These are phyloP conservation scores for Epichloe uncinata DNA, from an alignment of 2,329 filamentous ascomycete genomes.

Conservation along the genomic window DNA sequence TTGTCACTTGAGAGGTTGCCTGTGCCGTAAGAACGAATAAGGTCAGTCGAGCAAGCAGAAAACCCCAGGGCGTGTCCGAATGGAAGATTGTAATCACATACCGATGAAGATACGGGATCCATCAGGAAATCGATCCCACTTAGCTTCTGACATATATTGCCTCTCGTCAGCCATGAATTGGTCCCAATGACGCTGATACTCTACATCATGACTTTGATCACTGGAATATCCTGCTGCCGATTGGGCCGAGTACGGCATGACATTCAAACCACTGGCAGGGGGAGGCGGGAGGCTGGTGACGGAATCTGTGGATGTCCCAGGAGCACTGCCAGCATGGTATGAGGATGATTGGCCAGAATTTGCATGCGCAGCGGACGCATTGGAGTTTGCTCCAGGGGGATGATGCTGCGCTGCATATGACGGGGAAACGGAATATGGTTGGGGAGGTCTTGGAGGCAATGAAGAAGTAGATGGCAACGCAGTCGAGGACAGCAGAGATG, in stretches of 20 bases:
- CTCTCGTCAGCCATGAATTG: slow-evolving; percentile 61
- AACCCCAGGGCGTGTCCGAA: not conserved
- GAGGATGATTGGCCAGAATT: slow-evolving; percentile 20
- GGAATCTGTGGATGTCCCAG: slow-evolving; percentile 19
- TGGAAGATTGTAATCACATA: slow-evolving; percentile 26
- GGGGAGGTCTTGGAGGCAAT: slow-evolving; percentile 33
- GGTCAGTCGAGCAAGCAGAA: slow-evolving; percentile 6
- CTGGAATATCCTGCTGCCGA: slow-evolving; percentile 13
- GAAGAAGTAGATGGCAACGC: slow-evolving; percentile 26
- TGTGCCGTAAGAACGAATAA: slow-evolving; percentile 22
- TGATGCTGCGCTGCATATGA: slow-evolving; percentile 26
- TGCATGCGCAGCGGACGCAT: slow-evolving; percentile 18
- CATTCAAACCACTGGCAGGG: slow-evolving; percentile 17
- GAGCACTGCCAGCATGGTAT: slow-evolving; percentile 19
- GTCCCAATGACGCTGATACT: slow-evolving; percentile 56
- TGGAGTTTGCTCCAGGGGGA: slow-evolving; percentile 18
- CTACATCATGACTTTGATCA: slow-evolving; percentile 22
- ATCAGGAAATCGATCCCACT: slow-evolving; percentile 69
- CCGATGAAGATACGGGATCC: slow-evolving; percentile 72
- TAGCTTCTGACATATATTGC: slow-evolving; percentile 61
- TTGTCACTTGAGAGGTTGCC: slow-evolving; percentile 88
- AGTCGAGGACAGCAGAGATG: slow-evolving; percentile 18
- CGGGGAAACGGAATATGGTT: slow-evolving; percentile 24
- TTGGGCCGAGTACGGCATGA: slow-evolving; percentile 15
- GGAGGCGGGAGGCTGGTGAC: slow-evolving; percentile 18